Evolutionary conservation across 2,329 filamentous ascomycete species (phyloP).

Genomic region (Trichoderma semiorbis): DNA sequence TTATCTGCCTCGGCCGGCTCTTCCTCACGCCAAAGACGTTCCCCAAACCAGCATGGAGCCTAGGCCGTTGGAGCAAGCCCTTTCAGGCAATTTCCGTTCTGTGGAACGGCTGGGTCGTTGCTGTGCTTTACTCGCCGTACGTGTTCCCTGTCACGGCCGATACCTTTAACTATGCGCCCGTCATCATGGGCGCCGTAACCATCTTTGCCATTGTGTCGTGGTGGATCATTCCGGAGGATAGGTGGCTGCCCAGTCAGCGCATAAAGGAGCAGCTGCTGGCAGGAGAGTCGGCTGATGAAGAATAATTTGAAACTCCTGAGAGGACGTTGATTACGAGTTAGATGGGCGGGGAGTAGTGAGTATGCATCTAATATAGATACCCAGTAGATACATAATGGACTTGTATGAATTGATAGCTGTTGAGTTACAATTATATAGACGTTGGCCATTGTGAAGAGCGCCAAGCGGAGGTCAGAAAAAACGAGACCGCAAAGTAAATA

Average conservation of each 20-base stretch:
- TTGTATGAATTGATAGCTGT: not conserved
- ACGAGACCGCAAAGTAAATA: no score
- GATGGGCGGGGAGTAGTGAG: not conserved
- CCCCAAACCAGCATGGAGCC: conserved; percentile 45
- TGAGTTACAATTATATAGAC: not conserved
- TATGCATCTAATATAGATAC: not conserved
- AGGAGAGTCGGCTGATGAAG: conserved; percentile 8
- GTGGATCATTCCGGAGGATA: conserved; percentile 16
- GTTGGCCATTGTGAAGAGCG: not conserved
- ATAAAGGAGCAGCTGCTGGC: conserved; percentile 17
- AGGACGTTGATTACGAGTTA: not conserved
- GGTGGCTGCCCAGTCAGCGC: conserved; percentile 16
- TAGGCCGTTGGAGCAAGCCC: conserved; percentile 42
- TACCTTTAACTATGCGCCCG: conserved; percentile 47
- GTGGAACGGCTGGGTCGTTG: conserved; percentile 50
- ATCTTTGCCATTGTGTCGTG: conserved; percentile 32
- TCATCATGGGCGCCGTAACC: conserved; percentile 49
- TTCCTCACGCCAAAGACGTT: conserved; percentile 46
- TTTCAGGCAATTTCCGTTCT: conserved; percentile 46
- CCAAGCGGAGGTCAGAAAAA: no score
- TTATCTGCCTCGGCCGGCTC: conserved; percentile 48
- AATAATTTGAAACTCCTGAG: not conserved
- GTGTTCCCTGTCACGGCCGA: conserved; percentile 41
- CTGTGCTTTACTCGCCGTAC: conserved; percentile 45
- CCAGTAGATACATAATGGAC: not conserved